phyloP scores from a whole-genome alignment of 2,329 filamentous ascomycete species.

The Aspergillus cejpii region DNA sequence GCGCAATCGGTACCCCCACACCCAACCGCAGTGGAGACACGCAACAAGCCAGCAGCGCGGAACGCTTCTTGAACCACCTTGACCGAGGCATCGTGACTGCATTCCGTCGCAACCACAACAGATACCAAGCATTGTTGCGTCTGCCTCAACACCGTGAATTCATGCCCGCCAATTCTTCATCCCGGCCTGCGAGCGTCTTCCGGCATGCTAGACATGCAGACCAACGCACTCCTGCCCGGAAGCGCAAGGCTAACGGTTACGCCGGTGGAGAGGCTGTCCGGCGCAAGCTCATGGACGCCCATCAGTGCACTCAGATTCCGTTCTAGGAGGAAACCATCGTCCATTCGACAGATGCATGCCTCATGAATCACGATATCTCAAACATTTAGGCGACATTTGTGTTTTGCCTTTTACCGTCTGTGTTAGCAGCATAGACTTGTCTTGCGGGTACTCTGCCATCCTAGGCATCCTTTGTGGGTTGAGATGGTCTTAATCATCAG shows the following conservation, averaged over 20 bases:
- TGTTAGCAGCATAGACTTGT: slow-evolving; percentile 4
- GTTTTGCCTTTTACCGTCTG: neutral
- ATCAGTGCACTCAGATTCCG: slow-evolving; percentile 35
- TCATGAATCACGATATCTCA: neutral
- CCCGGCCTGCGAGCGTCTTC: slow-evolving; percentile 40
- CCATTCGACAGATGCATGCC: neutral
- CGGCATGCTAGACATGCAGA: slow-evolving; percentile 37
- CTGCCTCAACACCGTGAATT: slow-evolving; percentile 43
- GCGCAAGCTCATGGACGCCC: slow-evolving; percentile 41
- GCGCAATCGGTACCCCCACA: slow-evolving; percentile 29
- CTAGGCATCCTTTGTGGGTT: neutral
- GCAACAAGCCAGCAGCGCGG: slow-evolving; percentile 30
- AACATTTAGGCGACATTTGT: neutral
- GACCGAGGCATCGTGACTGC: slow-evolving; percentile 67
- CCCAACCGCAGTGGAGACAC: slow-evolving; percentile 30
- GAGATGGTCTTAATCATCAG: neutral
- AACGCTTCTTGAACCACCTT: slow-evolving; percentile 59
- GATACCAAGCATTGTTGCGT: slow-evolving; percentile 45
- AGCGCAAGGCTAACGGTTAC: slow-evolving; percentile 35
- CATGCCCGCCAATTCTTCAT: slow-evolving; percentile 41
- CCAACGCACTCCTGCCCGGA: slow-evolving; percentile 37
- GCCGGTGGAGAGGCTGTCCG: slow-evolving; percentile 39
- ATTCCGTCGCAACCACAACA: slow-evolving; percentile 58
- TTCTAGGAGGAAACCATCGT: slow-evolving; percentile 18
- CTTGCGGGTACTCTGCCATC: too few species aligned